A percentile compares a stretch with the other conserved stretches of the same genome.
Conservation (phyloP, 2,329 filamentous ascomycete genomes). For the Fusarium protoensiforme region DNA sequence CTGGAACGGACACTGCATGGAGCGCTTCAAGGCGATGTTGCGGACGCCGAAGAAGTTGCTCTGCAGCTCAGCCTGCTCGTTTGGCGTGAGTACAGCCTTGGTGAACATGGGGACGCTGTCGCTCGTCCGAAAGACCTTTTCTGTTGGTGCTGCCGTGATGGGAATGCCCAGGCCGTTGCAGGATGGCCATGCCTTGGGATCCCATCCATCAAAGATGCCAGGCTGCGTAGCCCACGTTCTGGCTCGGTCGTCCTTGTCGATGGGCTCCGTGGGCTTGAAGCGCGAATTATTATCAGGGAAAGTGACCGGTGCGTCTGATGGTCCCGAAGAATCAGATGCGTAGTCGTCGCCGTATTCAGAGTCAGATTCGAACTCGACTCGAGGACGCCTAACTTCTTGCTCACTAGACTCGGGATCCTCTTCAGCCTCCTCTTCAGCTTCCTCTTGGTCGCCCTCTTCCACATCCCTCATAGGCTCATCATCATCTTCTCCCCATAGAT, state of each 20-base stretch:
- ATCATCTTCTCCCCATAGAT: neutral
- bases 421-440: neutral
- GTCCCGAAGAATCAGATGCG: neutral
- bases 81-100: conserved; percentile 53
- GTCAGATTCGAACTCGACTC: neutral
- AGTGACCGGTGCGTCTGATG: neutral
- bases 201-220: conserved; percentile 26
- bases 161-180: conserved; percentile 23
- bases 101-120: conserved; percentile 50
- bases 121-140: conserved; percentile 50
- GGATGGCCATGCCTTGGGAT: conserved; percentile 17
- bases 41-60: neutral
- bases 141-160: conserved; percentile 39
- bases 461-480: neutral
- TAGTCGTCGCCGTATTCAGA: neutral
- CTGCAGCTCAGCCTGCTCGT: conserved; percentile 53
- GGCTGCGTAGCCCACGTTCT: conserved; percentile 41
- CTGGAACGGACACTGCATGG: conserved; percentile 51
- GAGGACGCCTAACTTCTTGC: neutral
- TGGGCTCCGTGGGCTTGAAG: neutral
- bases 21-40: conserved; percentile 40
- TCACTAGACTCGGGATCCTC: neutral
- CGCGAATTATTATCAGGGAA: neutral
- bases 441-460: neutral
- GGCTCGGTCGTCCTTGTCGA: neutral